Evolutionary conservation across 768 basidiomycete species (phyloP).

Genomic region (Candolleomyces aberdarensis): DNA sequence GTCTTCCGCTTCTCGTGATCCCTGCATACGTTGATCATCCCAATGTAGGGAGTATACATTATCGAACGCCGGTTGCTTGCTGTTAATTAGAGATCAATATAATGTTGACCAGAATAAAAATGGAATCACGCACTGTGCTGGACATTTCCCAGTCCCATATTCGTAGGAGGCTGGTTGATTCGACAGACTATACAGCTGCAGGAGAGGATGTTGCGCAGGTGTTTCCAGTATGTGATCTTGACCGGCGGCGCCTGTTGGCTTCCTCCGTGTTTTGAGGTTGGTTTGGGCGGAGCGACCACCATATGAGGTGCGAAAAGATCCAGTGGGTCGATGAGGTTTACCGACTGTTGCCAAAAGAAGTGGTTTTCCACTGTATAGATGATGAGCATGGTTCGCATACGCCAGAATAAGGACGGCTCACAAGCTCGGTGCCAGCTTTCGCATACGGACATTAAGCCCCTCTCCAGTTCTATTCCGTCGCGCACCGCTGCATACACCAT

Average conservation of each 20-base stretch:
- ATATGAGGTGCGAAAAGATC: slow-evolving; percentile 51
- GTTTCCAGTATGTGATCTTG: slow-evolving; percentile 47
- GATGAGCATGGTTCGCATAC: slow-evolving; percentile 2
- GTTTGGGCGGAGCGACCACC: slow-evolving; percentile 37
- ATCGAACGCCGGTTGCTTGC: slow-evolving; percentile 24
- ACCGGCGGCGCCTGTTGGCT: not conserved
- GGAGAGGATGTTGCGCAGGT: slow-evolving; percentile 56
- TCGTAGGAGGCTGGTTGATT: slow-evolving; percentile 55
- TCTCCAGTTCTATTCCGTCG: slow-evolving; percentile 58
- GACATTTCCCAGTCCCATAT: slow-evolving; percentile 41
- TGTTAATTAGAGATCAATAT: slow-evolving; percentile 32
- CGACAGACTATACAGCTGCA: slow-evolving; percentile 66
- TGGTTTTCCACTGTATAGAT: slow-evolving; percentile 57
- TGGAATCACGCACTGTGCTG: not conserved
- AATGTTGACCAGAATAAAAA: not conserved
- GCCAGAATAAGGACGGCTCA: slow-evolving; percentile 32
- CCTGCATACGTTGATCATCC: slow-evolving; percentile 51
- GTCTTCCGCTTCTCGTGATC: slow-evolving; percentile 56
- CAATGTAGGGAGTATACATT: slow-evolving; percentile 39
- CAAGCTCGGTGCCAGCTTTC: slow-evolving; percentile 58
- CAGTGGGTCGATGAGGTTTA: slow-evolving; percentile 57
- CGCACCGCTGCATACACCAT: slow-evolving; percentile 62
- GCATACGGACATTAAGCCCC: slow-evolving; percentile 58
- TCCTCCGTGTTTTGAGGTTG: slow-evolving; percentile 23
- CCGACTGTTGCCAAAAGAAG: slow-evolving; percentile 67